These are phyloP conservation scores for Rhodotorula graminis DNA, from an alignment of 768 basidiomycete genomes.

Conservation along the genomic window DNA sequence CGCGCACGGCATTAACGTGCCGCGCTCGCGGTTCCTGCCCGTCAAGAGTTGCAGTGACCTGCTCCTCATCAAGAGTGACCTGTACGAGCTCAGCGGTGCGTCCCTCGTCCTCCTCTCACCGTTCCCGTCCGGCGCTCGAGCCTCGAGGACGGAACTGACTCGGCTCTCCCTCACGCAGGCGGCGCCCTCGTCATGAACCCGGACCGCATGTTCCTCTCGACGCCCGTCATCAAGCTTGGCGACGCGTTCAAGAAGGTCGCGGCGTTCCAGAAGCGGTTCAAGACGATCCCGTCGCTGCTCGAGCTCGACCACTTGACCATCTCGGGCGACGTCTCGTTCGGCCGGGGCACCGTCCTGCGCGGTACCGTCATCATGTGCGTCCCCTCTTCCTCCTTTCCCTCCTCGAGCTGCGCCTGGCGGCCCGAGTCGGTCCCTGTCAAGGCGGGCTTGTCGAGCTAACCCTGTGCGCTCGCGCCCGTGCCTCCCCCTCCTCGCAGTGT, in stretches of 20 bases:
- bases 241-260: constrained; percentile 95
- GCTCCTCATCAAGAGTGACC: constrained; percentile 82
- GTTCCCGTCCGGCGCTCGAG: too few species aligned
- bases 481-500: constrained; percentile 46
- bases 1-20: constrained; percentile 90
- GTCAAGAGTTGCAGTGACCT: constrained; percentile 50
- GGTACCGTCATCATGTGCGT: constrained; percentile 48
- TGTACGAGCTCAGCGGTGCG: constrained; percentile 63
- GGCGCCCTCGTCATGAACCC: constrained; percentile 59
- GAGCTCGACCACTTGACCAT: constrained; percentile 94
- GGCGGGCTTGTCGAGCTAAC: too few species aligned
- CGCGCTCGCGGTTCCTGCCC: constrained; percentile 78
- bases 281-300: constrained; percentile 85
- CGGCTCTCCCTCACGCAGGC: constrained; percentile 42
- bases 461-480: too few species aligned
- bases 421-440: too few species aligned
- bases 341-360: constrained; percentile 26
- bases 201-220: constrained; percentile 68
- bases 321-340: constrained; percentile 49
- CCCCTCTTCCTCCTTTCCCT: constrained; percentile 63
- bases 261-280: constrained; percentile 91
- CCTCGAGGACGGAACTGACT: constrained; percentile 65
- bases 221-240: constrained; percentile 94
- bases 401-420: constrained; percentile 48
- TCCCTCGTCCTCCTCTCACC: too few species aligned